Conservation (phyloP, 2,329 filamentous ascomycete genomes). For the Fusarium setosum region DNA sequence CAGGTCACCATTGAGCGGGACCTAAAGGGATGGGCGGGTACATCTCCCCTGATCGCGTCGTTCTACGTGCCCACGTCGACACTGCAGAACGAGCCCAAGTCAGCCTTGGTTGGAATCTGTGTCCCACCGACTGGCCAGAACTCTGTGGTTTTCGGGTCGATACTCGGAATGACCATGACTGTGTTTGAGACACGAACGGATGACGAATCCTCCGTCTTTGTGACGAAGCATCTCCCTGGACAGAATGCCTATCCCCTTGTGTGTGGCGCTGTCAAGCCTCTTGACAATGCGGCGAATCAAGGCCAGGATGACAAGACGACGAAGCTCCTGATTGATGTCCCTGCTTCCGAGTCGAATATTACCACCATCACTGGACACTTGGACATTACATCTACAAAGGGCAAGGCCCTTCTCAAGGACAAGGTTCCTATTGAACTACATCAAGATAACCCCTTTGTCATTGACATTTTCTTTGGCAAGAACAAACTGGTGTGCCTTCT, state of each 20-base stretch:
- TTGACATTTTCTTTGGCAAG: conserved; percentile 54
- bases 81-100: conserved; percentile 48
- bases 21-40: conserved; percentile 49
- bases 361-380: conserved; percentile 53
- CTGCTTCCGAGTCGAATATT: conserved; percentile 44
- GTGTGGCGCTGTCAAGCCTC: conserved; percentile 35
- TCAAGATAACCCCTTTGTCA: conserved; percentile 53
- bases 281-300: conserved; percentile 31
- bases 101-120: conserved; percentile 47
- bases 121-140: conserved; percentile 43
- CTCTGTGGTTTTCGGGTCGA: conserved; percentile 33
- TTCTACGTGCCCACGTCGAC: conserved; percentile 53
- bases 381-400: conserved; percentile 50
- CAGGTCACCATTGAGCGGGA: conserved; percentile 49
- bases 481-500: conserved; percentile 46
- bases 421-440: conserved; percentile 50
- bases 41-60: conserved; percentile 53
- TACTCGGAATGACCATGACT: conserved; percentile 42
- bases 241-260: conserved; percentile 44
- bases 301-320: conserved; percentile 33
- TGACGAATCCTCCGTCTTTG: conserved; percentile 46
- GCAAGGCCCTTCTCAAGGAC: conserved; percentile 51
- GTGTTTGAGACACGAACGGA: conserved; percentile 48
- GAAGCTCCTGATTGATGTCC: conserved; percentile 46
- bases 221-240: conserved; percentile 52